A percentile compares a stretch with the other conserved stretches of the same genome.
Evolutionary conservation across 208 protist genomes (phyloP).

Genomic region (Crithidia expoeki): DNA sequence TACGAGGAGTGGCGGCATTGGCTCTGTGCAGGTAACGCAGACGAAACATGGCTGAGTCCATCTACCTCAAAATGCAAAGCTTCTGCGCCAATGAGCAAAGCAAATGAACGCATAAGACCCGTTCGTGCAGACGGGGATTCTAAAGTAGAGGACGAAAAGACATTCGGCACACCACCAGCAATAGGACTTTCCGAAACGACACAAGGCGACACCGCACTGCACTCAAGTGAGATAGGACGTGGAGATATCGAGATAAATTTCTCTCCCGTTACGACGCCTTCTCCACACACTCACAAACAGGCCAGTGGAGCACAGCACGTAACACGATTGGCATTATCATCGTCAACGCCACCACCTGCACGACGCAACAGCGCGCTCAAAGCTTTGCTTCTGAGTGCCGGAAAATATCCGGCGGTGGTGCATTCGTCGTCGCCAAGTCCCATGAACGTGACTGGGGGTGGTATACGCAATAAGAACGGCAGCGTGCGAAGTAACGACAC

Average conservation of each 20-base stretch:
- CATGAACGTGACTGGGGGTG: background rate
- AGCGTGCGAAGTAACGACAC: slow-evolving; percentile 2
- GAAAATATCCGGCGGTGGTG: background rate
- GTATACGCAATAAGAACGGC: background rate
- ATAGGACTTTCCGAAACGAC: too few species aligned
- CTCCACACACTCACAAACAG: background rate
- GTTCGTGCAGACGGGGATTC: too few species aligned
- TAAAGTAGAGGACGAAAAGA: too few species aligned
- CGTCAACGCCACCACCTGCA: too few species aligned
- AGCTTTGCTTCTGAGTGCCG: too few species aligned
- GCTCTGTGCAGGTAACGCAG: background rate
- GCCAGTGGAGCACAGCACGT: background rate
- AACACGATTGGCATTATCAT: background rate
- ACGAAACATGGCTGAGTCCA: background rate
- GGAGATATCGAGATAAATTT: background rate
- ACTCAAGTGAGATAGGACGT: too few species aligned
- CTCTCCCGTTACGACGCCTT: background rate
- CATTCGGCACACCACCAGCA: too few species aligned
- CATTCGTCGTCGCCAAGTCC: background rate
- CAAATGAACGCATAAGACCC: too few species aligned
- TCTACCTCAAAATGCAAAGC: too few species aligned
- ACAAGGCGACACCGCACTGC: too few species aligned
- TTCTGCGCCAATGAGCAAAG: too few species aligned
- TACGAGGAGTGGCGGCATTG: slow-evolving; percentile 31
- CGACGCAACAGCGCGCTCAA: too few species aligned